These are phyloP conservation scores for Salix purpurea DNA, from an alignment of 345 rosid species.

Conservation along the genomic window DNA sequence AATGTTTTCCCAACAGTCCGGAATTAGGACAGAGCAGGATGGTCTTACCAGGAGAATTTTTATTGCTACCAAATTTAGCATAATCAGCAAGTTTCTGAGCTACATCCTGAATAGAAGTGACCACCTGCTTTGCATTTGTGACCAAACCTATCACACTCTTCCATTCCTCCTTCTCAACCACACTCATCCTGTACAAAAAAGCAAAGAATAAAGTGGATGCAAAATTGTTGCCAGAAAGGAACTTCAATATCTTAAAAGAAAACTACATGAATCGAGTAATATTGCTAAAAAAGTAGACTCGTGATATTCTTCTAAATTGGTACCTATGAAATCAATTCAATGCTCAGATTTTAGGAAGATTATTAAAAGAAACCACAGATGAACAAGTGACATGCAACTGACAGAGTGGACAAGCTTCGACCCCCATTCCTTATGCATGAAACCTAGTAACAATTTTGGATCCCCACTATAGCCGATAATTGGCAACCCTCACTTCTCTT, in stretches of 20 bases:
- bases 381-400: neutral
- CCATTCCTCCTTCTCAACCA: constrained; percentile 82
- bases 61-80: constrained; percentile 57
- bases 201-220: neutral
- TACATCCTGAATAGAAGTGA: constrained; percentile 78
- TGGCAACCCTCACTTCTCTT: neutral
- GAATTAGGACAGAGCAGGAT: neutral
- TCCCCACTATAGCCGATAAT: neutral
- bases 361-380: neutral
- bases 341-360: neutral
- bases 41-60: constrained; percentile 44
- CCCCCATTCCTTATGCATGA: neutral
- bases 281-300: neutral
- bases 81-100: constrained; percentile 77
- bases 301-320: neutral
- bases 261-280: neutral
- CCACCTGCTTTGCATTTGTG: constrained; percentile 78
- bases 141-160: constrained; percentile 62
- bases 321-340: neutral
- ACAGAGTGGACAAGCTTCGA: neutral
- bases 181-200: constrained; percentile 58
- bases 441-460: neutral
- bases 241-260: neutral
- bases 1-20: neutral
- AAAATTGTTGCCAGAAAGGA: neutral